Evolutionary conservation across 1,284 basidiomycete genomes (phyloP).

Genomic region (Ceratobasidium sp.): DNA sequence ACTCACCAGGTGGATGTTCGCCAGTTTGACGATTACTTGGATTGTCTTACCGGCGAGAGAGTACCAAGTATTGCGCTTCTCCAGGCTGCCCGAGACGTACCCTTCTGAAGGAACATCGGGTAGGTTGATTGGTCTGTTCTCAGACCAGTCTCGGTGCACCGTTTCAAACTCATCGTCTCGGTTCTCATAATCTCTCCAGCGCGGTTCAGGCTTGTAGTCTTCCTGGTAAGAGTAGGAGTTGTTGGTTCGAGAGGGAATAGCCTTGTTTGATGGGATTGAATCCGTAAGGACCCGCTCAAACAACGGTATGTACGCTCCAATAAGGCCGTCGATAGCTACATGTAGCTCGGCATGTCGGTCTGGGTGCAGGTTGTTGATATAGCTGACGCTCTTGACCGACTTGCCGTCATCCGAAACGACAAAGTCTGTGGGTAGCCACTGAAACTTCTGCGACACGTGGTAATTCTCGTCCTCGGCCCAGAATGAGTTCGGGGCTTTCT

Average conservation of each 20-base stretch:
- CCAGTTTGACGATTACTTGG: conserved; percentile 66
- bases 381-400: conserved; percentile 60
- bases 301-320: conserved; percentile 62
- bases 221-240: not conserved
- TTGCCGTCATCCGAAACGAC: conserved; percentile 56
- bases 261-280: conserved; percentile 50
- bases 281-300: conserved; percentile 69
- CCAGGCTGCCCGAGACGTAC: conserved; percentile 30
- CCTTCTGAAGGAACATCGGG: conserved; percentile 30
- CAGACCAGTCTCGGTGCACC: conserved; percentile 27
- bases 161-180: conserved; percentile 17
- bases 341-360: conserved; percentile 56
- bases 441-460: conserved; percentile 53
- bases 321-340: conserved; percentile 56
- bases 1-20: conserved; percentile 23
- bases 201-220: not conserved
- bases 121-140: not conserved
- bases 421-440: conserved; percentile 65
- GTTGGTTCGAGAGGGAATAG: not conserved
- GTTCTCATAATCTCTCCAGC: conserved; percentile 14
- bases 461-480: not conserved
- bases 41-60: conserved; percentile 59
- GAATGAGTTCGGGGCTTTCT: not conserved
- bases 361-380: conserved; percentile 70
- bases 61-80: conserved; percentile 57